Conservation (phyloP, 2,329 filamentous ascomycete genomes). For the Trichoderma polysporum region DNA sequence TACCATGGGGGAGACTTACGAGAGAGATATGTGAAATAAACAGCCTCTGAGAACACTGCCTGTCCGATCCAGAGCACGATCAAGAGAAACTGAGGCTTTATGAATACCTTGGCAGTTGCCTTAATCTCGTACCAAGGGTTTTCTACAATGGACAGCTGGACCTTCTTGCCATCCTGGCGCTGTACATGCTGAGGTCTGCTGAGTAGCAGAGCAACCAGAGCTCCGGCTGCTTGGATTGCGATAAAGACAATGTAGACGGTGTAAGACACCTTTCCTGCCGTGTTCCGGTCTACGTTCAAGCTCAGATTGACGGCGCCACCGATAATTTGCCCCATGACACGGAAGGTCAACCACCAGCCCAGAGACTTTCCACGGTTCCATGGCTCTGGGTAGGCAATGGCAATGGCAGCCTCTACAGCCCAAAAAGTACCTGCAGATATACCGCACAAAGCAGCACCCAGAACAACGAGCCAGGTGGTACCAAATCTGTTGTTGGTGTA, state of each 20-base stretch:
- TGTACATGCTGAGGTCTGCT: slow-evolving; percentile 62
- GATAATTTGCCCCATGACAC: slow-evolving; percentile 64
- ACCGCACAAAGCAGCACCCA: slow-evolving; percentile 68
- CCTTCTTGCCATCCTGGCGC: slow-evolving; percentile 62
- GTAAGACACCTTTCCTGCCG: slow-evolving; percentile 66
- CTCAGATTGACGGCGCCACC: slow-evolving; percentile 72
- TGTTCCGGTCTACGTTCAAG: slow-evolving; percentile 56
- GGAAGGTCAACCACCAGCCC: slow-evolving; percentile 64
- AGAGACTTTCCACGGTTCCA: slow-evolving; percentile 64
- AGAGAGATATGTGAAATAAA: slow-evolving; percentile 67
- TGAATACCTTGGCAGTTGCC: slow-evolving; percentile 57
- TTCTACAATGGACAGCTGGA: slow-evolving; percentile 57
- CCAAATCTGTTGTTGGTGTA: slow-evolving; percentile 72
- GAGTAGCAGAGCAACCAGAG: slow-evolving; percentile 63
- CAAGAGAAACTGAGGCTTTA: slow-evolving; percentile 61
- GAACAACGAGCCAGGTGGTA: slow-evolving; percentile 65
- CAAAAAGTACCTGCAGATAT: slow-evolving; percentile 72
- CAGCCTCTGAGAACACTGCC: slow-evolving; percentile 68
- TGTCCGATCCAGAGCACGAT: slow-evolving; percentile 68
- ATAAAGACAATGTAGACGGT: slow-evolving; percentile 70
- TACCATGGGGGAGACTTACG: slow-evolving; percentile 21
- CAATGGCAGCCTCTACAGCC: slow-evolving; percentile 73
- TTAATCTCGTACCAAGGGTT: slow-evolving; percentile 60
- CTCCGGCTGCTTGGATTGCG: slow-evolving; percentile 64
- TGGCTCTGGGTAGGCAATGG: slow-evolving; percentile 69